These are phyloP conservation scores for Eutrema japonicum DNA, from an alignment of 345 rosid species.

Conservation along the genomic window DNA sequence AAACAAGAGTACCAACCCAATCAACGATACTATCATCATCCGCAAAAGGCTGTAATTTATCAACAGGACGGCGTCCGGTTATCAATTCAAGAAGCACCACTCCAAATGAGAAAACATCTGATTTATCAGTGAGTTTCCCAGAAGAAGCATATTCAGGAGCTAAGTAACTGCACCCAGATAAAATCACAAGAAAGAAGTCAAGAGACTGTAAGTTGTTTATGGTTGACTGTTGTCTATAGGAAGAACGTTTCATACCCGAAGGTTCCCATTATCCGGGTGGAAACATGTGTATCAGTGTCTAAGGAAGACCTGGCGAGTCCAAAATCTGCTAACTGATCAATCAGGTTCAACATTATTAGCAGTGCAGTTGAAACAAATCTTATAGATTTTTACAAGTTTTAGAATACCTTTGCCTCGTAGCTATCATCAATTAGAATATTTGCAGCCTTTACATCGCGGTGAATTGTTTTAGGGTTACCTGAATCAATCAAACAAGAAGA, in stretches of 20 bases:
- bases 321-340: conserved; percentile 85
- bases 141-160: conserved; percentile 94
- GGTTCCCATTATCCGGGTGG: conserved; percentile 95
- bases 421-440: conserved; percentile 77
- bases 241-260: conserved; percentile 61
- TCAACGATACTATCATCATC: conserved; percentile 90
- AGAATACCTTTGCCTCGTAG: conserved; percentile 75
- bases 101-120: conserved; percentile 89
- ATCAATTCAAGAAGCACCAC: conserved; percentile 87
- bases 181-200: conserved; percentile 14
- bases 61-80: conserved; percentile 78
- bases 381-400: neutral
- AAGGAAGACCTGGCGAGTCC: conserved; percentile 78
- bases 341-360: conserved; percentile 4
- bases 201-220: neutral
- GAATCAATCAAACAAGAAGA: conserved; percentile 15
- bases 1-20: conserved; percentile 61
- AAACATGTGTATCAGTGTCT: conserved; percentile 83
- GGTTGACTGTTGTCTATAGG: neutral
- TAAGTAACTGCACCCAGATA: conserved; percentile 60
- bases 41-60: conserved; percentile 51
- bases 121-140: conserved; percentile 84
- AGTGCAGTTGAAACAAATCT: neutral
- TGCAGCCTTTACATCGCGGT: conserved; percentile 86
- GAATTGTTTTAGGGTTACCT: conserved; percentile 89